Evolutionary conservation across 1,139 yeast species (phyloP).

Genomic region (Petasospora fabianii): DNA sequence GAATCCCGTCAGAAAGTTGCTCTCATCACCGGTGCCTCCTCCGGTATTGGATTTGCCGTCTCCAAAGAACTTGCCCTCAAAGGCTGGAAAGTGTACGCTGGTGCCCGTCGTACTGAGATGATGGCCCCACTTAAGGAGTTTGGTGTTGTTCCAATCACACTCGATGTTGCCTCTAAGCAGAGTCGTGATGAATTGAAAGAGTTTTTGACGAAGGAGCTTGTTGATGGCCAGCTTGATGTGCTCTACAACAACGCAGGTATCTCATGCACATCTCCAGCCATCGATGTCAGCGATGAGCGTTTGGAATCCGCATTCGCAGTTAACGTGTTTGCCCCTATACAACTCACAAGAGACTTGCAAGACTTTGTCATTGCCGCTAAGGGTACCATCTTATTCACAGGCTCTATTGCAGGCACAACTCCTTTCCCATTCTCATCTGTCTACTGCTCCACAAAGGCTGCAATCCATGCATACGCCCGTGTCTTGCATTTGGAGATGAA

Average conservation of each 20-base stretch:
- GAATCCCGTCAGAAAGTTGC: slow-evolving; percentile 24
- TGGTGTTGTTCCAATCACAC: slow-evolving; percentile 34
- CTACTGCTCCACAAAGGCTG: slow-evolving; percentile 74
- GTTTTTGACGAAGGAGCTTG: slow-evolving; percentile 35
- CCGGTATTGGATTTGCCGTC: slow-evolving; percentile 73
- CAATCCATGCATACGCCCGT: slow-evolving; percentile 67
- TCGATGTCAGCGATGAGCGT: slow-evolving; percentile 59
- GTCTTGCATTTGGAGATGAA: slow-evolving; percentile 62
- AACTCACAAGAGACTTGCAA: slow-evolving; percentile 57
- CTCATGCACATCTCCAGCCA: slow-evolving; percentile 68
- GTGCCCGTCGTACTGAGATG: slow-evolving; percentile 65
- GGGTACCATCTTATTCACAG: slow-evolving; percentile 73
- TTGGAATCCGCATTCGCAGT: slow-evolving; percentile 57
- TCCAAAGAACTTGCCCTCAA: slow-evolving; percentile 60
- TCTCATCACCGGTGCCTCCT: slow-evolving; percentile 68
- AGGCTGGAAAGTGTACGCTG: slow-evolving; percentile 66
- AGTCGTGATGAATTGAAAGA: slow-evolving; percentile 44
- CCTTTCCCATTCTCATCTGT: slow-evolving; percentile 71
- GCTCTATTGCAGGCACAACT: slow-evolving; percentile 62
- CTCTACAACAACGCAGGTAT: slow-evolving; percentile 69
- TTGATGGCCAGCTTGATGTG: slow-evolving; percentile 50
- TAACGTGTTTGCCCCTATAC: slow-evolving; percentile 51
- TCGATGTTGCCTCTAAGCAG: slow-evolving; percentile 55
- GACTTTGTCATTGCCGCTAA: slow-evolving; percentile 59
- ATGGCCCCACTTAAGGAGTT: slow-evolving; percentile 50